Evolutionary conservation across 495 filamentous ascomycete species (phyloP), one percentile per base, ranked within the genome.

Genomic region (Aspergillus saccharolyticus): DNA sequence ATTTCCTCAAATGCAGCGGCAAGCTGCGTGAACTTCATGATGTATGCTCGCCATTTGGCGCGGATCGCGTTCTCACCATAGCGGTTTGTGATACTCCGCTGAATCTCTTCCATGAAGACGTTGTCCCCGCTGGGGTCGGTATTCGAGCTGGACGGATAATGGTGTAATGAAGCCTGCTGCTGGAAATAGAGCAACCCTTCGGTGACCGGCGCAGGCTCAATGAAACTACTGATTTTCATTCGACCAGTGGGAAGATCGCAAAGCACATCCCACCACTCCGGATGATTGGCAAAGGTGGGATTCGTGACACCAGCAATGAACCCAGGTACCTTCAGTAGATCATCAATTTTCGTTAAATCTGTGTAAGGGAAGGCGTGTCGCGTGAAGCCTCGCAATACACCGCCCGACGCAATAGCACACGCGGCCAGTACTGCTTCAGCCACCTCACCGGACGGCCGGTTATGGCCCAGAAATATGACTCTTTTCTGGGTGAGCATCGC

Each of bases 281-380:
- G 88, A 63, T 97, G 93, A 63, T 92, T 84, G 58, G 91, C 90
- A 70, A 99, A 97, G 0, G 89, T 90, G 9, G 92, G 94, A 71
- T 99, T 99, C 2, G 94, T 99, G 17, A 99, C 94, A 56, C 94
- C 94, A 18, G 94, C 94, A 65, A 99, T 95, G 68, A 99, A 99
- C 8, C 94, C 94, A 18, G 95, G 92, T 1, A 99, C 95, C 59
- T 90, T 89, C 28, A 97, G 79, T 6, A 99, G 82, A 67, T 97
- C 94, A 62, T 99, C 94, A 49, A 99, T 90, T 70, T 99, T 99
- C 44, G 90, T 96, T 19, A 99, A 80, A 70, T 99, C 94, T 7
- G 94, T 99, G 68, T 99, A 99, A 6, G 94, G 94, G 67, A 99
- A 99, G 15, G 95, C 95, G 74, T 96, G 89, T n/a, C 94, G 84